Base-by-base conservation (phyloP, 2,329 filamentous ascomycete species). In the Lachnum nothofagi region DNA sequence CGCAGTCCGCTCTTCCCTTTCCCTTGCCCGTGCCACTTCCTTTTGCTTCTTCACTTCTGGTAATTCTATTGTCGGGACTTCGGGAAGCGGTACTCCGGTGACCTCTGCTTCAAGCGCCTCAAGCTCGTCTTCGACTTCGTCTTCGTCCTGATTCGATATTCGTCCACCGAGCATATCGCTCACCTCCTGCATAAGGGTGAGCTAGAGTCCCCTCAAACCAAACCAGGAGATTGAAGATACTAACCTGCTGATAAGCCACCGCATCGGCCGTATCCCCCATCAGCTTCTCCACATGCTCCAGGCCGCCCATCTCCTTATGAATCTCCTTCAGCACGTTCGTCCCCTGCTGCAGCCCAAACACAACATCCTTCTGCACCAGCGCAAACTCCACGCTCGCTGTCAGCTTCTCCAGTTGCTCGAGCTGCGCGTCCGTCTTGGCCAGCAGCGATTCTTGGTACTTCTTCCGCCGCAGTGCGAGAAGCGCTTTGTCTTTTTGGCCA, bases 61-160 rank as follows among this genome's bases (percentile, higher is more conserved):
- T 19, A 60, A 46, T 41, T 55, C 51, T 6, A 42, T 58, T 6
- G 55, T 57, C n/a, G 64, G 63, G 27, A 61, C 63, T 41, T 59
- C 55, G 24, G 65, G 63, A 29, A 65, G 47, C 8, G 57, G 52
- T 35, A 61, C 53, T 27, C 68, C 69, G 34, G 66, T 67, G 45
- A 82, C 67, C 63, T 91, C 82, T 34, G 74, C 75, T 67, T 91
- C 86, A 56, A 98, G 75, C 1, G 83, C 85, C 47, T 87, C 88
- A 44, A 98, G 74, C 71, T 98, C 93, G 63, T 96, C 91, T 66
- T 98, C 93, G 27, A 98, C 93, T 63, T 96, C 93, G 64, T 97
- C 91, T 68, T 98, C 93, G 68, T 98, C 93, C 62, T 94, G 86
- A 63, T 90, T 93, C 12, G 90, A 88, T 73, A 98, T 91, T 60